These are phyloP conservation scores for Lodderomyces beijingensis DNA, from an alignment of 1,139 yeast species.

Conservation along the genomic window DNA sequence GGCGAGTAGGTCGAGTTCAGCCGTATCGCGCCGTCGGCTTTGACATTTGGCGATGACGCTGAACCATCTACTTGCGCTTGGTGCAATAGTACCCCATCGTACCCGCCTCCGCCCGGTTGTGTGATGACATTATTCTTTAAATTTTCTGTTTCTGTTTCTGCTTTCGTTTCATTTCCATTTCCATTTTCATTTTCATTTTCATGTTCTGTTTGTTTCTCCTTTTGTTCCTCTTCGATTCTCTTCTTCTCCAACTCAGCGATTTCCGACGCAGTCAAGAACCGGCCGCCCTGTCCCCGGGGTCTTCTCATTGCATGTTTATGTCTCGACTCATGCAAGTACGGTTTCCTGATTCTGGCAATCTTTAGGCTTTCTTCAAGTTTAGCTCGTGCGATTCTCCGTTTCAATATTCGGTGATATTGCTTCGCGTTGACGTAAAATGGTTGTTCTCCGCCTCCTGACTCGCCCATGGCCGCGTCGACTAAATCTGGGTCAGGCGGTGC, in stretches of 20 bases:
- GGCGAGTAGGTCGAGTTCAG: too few relatives aligned
- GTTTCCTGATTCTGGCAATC: conserved; percentile 86
- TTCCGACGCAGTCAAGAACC: conserved; percentile 94
- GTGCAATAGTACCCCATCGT: too few relatives aligned
- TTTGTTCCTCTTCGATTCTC: conserved; percentile 44
- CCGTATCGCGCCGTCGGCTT: too few relatives aligned
- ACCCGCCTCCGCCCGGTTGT: too few relatives aligned
- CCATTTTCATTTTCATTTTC: conserved; percentile 17
- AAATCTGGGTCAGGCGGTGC: background rate
- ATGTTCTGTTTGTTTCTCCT: conserved; percentile 20
- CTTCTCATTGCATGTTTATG: conserved; percentile 99
- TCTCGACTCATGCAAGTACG: conserved; percentile 93
- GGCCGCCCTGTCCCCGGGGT: conserved; percentile 98
- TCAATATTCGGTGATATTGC: conserved; percentile 91
- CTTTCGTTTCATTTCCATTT: too few relatives aligned
- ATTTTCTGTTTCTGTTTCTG: too few relatives aligned
- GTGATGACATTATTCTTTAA: too few relatives aligned
- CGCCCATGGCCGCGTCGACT: background rate
- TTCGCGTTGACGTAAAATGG: conserved; percentile 98
- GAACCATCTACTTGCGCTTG: too few relatives aligned
- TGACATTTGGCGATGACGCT: too few relatives aligned
- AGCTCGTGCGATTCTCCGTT: conserved; percentile 91
- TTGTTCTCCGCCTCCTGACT: conserved; percentile 61
- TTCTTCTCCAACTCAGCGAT: conserved; percentile 76
- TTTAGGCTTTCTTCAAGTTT: conserved; percentile 84